These are phyloP conservation scores for Serendipita vermifera DNA, from an alignment of 768 basidiomycete genomes.

Conservation along the genomic window DNA sequence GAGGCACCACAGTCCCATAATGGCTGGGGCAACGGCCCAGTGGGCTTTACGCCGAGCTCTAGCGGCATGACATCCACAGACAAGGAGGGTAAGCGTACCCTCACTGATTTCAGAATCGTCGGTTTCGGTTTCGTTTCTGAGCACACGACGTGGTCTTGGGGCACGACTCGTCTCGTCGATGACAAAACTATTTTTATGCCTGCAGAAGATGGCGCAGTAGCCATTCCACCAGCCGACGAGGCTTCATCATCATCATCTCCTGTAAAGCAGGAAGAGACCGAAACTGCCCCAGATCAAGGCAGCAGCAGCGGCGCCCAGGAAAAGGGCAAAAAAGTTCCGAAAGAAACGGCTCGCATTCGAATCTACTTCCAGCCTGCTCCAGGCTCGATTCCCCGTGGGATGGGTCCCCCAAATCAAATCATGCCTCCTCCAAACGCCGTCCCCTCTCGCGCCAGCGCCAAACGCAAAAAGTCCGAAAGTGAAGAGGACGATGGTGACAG, in stretches of 20 bases:
- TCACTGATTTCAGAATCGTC: conserved; percentile 96
- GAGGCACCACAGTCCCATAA: too few species aligned
- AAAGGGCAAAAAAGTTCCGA: conserved; percentile 2
- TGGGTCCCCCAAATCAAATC: background rate
- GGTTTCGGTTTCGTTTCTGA: conserved; percentile 37
- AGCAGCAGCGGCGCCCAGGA: background rate
- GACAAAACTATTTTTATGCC: conserved; percentile 9
- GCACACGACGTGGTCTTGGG: conserved; percentile 67
- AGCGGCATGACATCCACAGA: background rate
- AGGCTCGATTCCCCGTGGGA: background rate
- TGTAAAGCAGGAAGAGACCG: background rate
- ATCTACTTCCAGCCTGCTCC: conserved; percentile 69
- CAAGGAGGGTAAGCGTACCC: conserved; percentile 77
- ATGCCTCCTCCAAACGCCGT: conserved; percentile 1
- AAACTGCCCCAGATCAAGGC: background rate
- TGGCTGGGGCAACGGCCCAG: too few species aligned
- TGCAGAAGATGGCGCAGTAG: background rate
- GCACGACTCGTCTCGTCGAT: conserved; percentile 24
- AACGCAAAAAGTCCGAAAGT: conserved; percentile 8
- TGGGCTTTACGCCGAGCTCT: too few species aligned
- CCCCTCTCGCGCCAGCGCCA: background rate
- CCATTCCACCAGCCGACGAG: background rate
- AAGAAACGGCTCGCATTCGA: conserved; percentile 52
- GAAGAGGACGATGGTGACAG: conserved; percentile 10
- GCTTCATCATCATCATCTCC: too few species aligned